Base-by-base conservation (phyloP, 148 eudicot species). In the Camellia sinensis region DNA sequence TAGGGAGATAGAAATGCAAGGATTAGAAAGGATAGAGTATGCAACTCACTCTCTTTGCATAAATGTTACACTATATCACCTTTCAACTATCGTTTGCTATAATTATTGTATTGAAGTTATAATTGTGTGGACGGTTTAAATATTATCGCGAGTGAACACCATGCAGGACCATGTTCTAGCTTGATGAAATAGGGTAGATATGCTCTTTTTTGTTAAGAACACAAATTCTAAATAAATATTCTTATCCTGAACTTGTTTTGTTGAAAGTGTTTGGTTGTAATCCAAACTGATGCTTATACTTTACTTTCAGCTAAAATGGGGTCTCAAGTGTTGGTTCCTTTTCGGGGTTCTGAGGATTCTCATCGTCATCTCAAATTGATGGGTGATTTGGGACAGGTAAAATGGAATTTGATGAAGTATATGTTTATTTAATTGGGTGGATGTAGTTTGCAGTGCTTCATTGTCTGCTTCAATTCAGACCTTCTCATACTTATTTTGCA, bases 321-420 rank as follows among this genome's bases (percentile, higher is more conserved):
- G 71, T 89, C 97, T 76, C 99, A 95, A 90, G 97, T 95, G 72
- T 81, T 95, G 86, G 99, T 95, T 80, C 99, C 99, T 75, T 95
- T 93, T 74, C 91, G 99, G 68, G 99, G 99, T 73, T 92, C 93
- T 21, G 99, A 95, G 90, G 97, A 95, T 86, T 83, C 84, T 86
- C 97, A 85, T 66, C 97, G 99, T 18, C 99, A 95, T 89, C 97
- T 95, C 71, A 95, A 95, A 82, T 86, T 93, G 85, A 95, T 95
- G 99, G 99, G 99, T 81, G 99, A 95, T 89, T 90, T 95, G 82
- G 99, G 99, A 53, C 99, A 95, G 97, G 99, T 89, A 83, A 70
- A 57, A 67, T 61, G 73, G 1, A 73, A 19, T 44, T 64, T 65
- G 73, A 56, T 76, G 9, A 54, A 12, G 57, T 54, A 54, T 12